Evolutionary conservation across 345 rosid genomes (phyloP).

Genomic region (Erucastrum elatum): DNA sequence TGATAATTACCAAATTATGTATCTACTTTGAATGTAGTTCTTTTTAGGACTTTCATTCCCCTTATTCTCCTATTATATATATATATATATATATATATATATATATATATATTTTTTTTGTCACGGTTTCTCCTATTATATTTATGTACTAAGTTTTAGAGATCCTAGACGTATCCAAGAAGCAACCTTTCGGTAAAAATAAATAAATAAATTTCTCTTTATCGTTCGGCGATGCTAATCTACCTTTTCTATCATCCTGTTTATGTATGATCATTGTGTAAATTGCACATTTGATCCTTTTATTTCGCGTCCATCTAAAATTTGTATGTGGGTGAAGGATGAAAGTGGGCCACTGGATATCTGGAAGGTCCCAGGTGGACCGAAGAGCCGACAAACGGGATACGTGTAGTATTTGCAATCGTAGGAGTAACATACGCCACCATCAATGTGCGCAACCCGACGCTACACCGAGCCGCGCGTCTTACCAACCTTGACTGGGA

Average conservation of each 20-base stretch:
- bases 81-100: no score
- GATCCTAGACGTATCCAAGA: slow-evolving; percentile 55
- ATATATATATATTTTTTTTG: no score
- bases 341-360: slow-evolving; percentile 17
- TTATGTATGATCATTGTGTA: not conserved
- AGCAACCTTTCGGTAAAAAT: slow-evolving; percentile 43
- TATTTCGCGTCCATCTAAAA: not conserved
- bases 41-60: not conserved
- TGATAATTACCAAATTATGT: not conserved
- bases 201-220: not conserved
- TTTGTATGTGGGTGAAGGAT: not conserved
- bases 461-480: slow-evolving; percentile 50
- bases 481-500: slow-evolving; percentile 1
- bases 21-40: not conserved
- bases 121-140: not conserved
- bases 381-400: slow-evolving; percentile 35
- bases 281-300: not conserved
- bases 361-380: slow-evolving; percentile 29
- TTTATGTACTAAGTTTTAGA: slow-evolving; percentile 26
- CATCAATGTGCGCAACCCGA: slow-evolving; percentile 38
- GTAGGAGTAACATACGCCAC: slow-evolving; percentile 39
- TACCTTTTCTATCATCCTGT: slow-evolving; percentile 9
- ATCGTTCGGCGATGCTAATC: slow-evolving; percentile 37
- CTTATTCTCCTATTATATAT: not conserved
- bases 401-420: slow-evolving; percentile 39